Base-by-base conservation (phyloP, 2,329 filamentous ascomycete species). In the Penicillium sp. region DNA sequence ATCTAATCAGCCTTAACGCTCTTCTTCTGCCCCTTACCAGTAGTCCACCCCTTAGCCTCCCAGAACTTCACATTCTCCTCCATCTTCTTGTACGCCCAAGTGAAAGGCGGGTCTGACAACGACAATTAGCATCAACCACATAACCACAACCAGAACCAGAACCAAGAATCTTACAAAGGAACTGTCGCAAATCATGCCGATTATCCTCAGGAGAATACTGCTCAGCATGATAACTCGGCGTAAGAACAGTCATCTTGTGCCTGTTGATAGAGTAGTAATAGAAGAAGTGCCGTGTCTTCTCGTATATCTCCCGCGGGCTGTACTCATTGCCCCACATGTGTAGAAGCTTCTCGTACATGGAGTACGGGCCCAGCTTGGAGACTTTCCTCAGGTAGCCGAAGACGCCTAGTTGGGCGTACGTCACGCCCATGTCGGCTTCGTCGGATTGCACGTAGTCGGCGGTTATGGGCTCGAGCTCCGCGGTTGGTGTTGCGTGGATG, bases 381-480 rank as follows among this genome's bases (percentile, higher is more conserved):
- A 77, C 74, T 56, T 83, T 83, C 41, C 80, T 76, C 22, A 81
- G 64, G 16, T 74, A 72, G 3, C 80, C 77, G 46, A 80, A 78
- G 4, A 74, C 68, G 2, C 68, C 72, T 27, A 82, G 73, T 56
- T 82, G 78, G 40, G 72, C 75, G 63, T 82, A 79, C 0, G 75
- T 77, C 54, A 79, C 72, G 29, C 76, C 76, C 70, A 75, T 79
- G 58, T 81, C 77, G 16, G 67, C 75, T 64, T 50, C 29, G 22
- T 46, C 35, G 2, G 16, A 46, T 29, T 50, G 47, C 0, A 50
- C 47, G 18, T 50, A 50, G 42, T 50, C 41, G 6, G 39, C 16
- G 6, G 83, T 85, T 39, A 87, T 80, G 7, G 86, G 86, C 58
- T 86, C 80, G 63, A 82, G 72, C 62, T 85, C 83, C 3, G 82